Evolutionary conservation across 2,329 filamentous ascomycete species (phyloP), one percentile per base, ranked within the genome.

Genomic region (Xylaria polymorpha): DNA sequence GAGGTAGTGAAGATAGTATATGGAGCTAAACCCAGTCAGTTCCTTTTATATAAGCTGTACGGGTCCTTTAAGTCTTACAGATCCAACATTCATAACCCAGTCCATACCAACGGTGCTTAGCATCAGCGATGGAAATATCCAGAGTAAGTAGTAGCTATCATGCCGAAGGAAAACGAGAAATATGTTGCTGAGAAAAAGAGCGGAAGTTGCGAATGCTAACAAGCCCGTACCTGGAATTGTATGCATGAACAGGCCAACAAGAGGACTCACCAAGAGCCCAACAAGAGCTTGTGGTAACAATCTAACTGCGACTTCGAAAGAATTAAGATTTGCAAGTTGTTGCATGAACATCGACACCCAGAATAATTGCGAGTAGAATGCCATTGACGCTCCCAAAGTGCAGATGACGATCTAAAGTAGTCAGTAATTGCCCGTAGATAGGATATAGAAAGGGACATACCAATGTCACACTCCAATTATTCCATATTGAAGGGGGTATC

Each of bases 311-410:
- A 79, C 75, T 39, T 78, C 74, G 50, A 80, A 76, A 20, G 77
- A 73, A n/a, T 72, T 71, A 6, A 79, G 72, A 8, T 72, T 68
- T 39, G 78, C 75, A 3, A 79, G 53, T 35, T 78, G 71, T 63
- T 79, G 77, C 74, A 80, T 74, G 71, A 79, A 80, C 73, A 79
- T 75, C 1, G 77, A 77, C 14, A 79, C 72, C 78, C 79, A 80
- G 68, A 79, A 79, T 1, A 79, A 63, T 18, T 78, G 74, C 1
- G 78, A 77, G 57, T 77, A 79, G 66, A 76, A 80, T 48, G 77
- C 74, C 75, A 79, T 77, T 9, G 77, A 74, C 12, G 75, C 75
- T 46, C 72, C 72, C n/a, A 79, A 58, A 3, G 76, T 77, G 65
- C 74, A 74, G 15, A 78, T 53, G 37, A 77, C 72, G 9, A 78